Conservation (phyloP, 2,329 filamentous ascomycete genomes). For the Diaporthe vaccinii region DNA sequence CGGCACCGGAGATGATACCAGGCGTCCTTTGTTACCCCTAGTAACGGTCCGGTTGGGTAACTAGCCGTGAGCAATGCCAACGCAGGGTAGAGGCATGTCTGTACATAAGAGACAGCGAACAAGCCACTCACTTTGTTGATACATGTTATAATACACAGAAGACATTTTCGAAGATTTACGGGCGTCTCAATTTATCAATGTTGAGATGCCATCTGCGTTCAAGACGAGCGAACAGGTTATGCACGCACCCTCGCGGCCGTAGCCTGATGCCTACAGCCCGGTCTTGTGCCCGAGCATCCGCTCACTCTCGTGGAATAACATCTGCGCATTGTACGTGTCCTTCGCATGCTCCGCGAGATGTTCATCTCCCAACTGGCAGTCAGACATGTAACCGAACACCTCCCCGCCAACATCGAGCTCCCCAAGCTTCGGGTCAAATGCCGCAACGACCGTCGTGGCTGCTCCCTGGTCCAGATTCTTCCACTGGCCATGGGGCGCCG, state of each 20-base stretch:
- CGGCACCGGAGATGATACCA: neutral
- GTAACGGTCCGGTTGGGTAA: neutral
- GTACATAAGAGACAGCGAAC: slow-evolving; percentile 4
- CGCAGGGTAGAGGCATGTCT: slow-evolving; percentile 10
- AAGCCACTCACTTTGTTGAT: slow-evolving; percentile 13
- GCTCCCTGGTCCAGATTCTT: slow-evolving; percentile 55
- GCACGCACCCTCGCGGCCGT: neutral
- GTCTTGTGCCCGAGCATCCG: slow-evolving; percentile 35
- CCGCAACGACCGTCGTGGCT: slow-evolving; percentile 57
- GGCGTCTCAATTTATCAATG: neutral
- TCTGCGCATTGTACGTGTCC: slow-evolving; percentile 32
- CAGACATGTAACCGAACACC: slow-evolving; percentile 29
- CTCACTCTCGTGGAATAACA: slow-evolving; percentile 38
- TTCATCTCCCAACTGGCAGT: slow-evolving; percentile 35
- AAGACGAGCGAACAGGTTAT: neutral
- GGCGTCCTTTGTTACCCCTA: neutral
- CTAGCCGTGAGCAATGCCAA: neutral
- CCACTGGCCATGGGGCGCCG: slow-evolving; percentile 49
- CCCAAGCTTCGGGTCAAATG: slow-evolving; percentile 54
- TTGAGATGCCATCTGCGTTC: neutral
- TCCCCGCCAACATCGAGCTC: slow-evolving; percentile 42
- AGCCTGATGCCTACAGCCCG: neutral
- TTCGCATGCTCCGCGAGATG: slow-evolving; percentile 33
- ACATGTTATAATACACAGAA: slow-evolving; percentile 13
- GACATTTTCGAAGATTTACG: neutral